phyloP scores from a whole-genome alignment of 2,329 filamentous ascomycete genomes.

The Lizonia empirigonia region DNA sequence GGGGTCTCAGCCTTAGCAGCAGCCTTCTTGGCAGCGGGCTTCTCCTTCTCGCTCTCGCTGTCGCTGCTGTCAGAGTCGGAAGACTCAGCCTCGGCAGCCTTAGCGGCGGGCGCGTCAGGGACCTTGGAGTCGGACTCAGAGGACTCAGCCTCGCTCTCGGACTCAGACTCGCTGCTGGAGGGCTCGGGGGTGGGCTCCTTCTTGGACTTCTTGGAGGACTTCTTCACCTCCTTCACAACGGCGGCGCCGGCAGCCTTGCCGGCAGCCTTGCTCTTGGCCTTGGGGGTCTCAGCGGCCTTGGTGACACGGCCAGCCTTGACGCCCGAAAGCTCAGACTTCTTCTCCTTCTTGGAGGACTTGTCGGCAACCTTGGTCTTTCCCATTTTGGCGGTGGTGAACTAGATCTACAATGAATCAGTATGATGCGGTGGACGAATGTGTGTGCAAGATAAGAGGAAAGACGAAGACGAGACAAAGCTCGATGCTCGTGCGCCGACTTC shows the following conservation, averaged over 20 bases:
- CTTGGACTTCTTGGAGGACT: conserved; percentile 57
- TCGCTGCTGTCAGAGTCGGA: conserved; percentile 42
- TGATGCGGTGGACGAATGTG: conserved; percentile 13
- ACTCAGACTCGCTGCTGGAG: conserved; percentile 34
- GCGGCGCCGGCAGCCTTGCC: conserved; percentile 58
- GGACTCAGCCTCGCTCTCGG: conserved; percentile 24
- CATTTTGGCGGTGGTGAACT: conserved; percentile 39
- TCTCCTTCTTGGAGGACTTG: conserved; percentile 60
- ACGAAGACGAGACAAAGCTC: conserved; percentile 28
- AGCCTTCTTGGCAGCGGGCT: conserved; percentile 26
- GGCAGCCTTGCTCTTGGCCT: conserved; percentile 69
- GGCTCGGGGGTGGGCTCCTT: conserved; percentile 56
- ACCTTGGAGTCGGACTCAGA: conserved; percentile 43
- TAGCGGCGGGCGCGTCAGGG: conserved; percentile 40
- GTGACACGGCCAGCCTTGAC: conserved; percentile 71
- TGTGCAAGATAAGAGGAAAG: conserved; percentile 23
- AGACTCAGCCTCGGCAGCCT: conserved; percentile 48
- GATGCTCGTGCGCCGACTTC: conserved; percentile 32
- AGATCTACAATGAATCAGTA: conserved; percentile 44
- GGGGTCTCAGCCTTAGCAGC: conserved; percentile 34
- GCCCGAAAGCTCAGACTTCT: conserved; percentile 60
- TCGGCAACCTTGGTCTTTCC: conserved; percentile 45
- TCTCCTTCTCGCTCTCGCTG: conserved; percentile 35
- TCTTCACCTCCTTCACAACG: conserved; percentile 57
- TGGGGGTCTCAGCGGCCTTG: conserved; percentile 69